phyloP scores from a whole-genome alignment of 139 green algal species.

The Zygnema cylindricum region DNA sequence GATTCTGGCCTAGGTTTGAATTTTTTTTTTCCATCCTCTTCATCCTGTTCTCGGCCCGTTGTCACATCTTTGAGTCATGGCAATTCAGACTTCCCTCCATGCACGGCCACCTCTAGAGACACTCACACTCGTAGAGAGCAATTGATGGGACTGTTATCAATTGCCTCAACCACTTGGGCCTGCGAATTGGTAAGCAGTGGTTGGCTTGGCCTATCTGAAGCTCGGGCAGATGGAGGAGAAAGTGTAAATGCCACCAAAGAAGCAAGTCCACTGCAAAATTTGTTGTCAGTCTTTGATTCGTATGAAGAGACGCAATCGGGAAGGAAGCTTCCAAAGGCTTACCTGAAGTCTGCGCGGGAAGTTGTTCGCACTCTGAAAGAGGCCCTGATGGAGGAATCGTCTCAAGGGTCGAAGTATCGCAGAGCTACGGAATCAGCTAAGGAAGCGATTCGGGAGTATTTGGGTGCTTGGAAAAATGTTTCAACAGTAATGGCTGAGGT shows the following conservation, averaged over 20 bases:
- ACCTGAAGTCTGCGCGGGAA: conserved; percentile 31
- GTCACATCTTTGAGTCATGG: too few species aligned
- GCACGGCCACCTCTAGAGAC: too few species aligned
- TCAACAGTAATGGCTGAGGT: conserved; percentile 7
- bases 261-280: conserved; percentile 17
- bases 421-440: conserved; percentile 29
- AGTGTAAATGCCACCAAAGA: not conserved
- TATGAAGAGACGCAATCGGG: conserved; percentile 36
- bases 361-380: conserved; percentile 35
- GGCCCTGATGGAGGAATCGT: conserved; percentile 21
- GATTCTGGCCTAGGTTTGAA: too few species aligned
- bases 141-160: too few species aligned
- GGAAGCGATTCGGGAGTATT: conserved; percentile 40
- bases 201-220: too few species aligned
- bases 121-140: too few species aligned
- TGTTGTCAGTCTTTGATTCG: conserved; percentile 46
- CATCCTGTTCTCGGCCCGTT: too few species aligned
- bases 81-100: too few species aligned
- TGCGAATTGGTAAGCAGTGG: too few species aligned
- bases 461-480: conserved; percentile 28
- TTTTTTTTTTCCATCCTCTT: too few species aligned
- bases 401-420: conserved; percentile 11
- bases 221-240: not conserved
- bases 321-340: conserved; percentile 43
- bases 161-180: too few species aligned